These are phyloP conservation scores for Entomortierella lignicola DNA, from an alignment of 192 early-diverging fungal genomes.

Conservation along the genomic window DNA sequence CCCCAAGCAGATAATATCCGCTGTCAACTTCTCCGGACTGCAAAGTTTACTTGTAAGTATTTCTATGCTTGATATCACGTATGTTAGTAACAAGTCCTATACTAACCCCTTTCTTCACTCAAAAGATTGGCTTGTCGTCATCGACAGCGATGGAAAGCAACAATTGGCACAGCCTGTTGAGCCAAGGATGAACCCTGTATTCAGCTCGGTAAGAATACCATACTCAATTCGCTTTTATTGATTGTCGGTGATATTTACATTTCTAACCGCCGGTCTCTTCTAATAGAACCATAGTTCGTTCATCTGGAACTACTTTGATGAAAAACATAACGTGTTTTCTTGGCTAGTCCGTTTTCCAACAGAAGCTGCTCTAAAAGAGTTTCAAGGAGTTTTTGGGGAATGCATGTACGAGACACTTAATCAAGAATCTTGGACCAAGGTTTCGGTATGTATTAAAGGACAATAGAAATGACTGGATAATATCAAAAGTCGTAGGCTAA, in stretches of 20 bases:
- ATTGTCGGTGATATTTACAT: not conserved
- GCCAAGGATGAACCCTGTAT: slow-evolving; percentile 82
- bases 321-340: slow-evolving; percentile 68
- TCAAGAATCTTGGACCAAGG: slow-evolving; percentile 70
- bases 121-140: slow-evolving; percentile 67
- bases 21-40: slow-evolving; percentile 40
- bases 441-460: slow-evolving; percentile 53
- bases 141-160: slow-evolving; percentile 52
- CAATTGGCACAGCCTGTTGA: slow-evolving; percentile 71
- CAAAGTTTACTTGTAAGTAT: slow-evolving; percentile 28
- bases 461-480: not conserved
- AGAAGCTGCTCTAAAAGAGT: slow-evolving; percentile 58
- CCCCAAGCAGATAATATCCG: slow-evolving; percentile 54
- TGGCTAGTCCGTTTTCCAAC: slow-evolving; percentile 78
- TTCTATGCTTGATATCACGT: too few species aligned
- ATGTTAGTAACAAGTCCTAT: not conserved
- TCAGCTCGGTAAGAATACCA: slow-evolving; percentile 59
- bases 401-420: slow-evolving; percentile 84
- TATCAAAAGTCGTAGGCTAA: not conserved
- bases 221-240: too few species aligned
- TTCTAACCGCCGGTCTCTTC: not conserved
- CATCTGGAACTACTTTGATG: slow-evolving; percentile 85
- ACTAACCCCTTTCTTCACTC: slow-evolving; percentile 2
- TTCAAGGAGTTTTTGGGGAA: slow-evolving; percentile 75
- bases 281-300: slow-evolving; percentile 71